Evolutionary conservation across 352 stramenopile species (phyloP).

Genomic region (Phytophthora nicotianae): DNA sequence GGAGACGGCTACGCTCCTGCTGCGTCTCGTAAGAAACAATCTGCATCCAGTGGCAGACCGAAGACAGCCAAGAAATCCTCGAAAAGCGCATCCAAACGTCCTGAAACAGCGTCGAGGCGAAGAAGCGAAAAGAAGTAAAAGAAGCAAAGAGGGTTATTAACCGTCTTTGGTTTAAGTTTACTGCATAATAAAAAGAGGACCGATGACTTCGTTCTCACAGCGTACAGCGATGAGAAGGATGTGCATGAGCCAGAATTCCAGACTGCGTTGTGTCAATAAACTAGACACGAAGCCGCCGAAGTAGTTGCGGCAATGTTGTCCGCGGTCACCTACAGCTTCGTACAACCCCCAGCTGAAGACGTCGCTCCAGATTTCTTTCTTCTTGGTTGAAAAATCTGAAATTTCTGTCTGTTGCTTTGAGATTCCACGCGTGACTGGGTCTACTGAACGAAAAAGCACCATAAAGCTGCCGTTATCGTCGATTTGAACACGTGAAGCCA

Average conservation of each 20-base stretch:
- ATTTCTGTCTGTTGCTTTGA: constrained; percentile 5
- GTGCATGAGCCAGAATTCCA: constrained; percentile 76
- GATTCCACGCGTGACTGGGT: constrained; percentile 40
- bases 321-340: constrained; percentile 38
- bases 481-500: constrained; percentile 60
- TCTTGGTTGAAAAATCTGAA: constrained; percentile 29
- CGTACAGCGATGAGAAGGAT: constrained; percentile 69
- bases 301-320: constrained; percentile 60
- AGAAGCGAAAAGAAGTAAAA: constrained; percentile 51
- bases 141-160: constrained; percentile 20
- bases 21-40: constrained; percentile 51
- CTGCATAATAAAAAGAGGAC: constrained; percentile 55
- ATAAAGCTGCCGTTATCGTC: constrained; percentile 57
- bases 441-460: constrained; percentile 66
- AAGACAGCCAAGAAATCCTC: constrained; percentile 70
- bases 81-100: constrained; percentile 58
- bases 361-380: constrained; percentile 54
- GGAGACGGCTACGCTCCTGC: constrained; percentile 79
- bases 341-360: constrained; percentile 76
- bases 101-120: constrained; percentile 64
- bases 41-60: constrained; percentile 33
- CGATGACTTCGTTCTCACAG: constrained; percentile 66
- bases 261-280: constrained; percentile 41
- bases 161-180: constrained; percentile 27
- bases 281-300: constrained; percentile 67